These are phyloP conservation scores for Lepidium africanum DNA, from an alignment of 345 rosid species.

Conservation along the genomic window DNA sequence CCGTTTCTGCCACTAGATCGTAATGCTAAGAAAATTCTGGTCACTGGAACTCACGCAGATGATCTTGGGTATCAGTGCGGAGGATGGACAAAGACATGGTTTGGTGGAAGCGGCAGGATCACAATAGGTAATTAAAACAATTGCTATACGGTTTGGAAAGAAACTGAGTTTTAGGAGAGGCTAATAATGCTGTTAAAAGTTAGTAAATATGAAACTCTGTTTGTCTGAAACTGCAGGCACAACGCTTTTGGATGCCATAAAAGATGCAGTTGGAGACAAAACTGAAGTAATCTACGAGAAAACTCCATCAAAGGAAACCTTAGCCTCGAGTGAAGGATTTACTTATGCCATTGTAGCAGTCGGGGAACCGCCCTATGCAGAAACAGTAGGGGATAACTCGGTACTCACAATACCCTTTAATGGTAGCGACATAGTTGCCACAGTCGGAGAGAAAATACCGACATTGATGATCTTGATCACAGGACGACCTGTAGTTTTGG, in stretches of 20 bases:
- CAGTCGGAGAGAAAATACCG: slow-evolving; percentile 57
- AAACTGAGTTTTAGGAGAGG: background rate
- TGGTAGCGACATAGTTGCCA: slow-evolving; percentile 41
- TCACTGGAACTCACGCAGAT: slow-evolving; percentile 74
- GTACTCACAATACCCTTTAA: slow-evolving; percentile 54
- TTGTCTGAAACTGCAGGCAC: slow-evolving; percentile 40
- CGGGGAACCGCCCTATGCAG: slow-evolving; percentile 84
- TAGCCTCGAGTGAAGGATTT: slow-evolving; percentile 36
- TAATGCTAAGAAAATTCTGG: slow-evolving; percentile 59
- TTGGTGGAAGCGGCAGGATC: slow-evolving; percentile 66
- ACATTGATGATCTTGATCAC: slow-evolving; percentile 58
- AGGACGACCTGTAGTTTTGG: slow-evolving; percentile 67
- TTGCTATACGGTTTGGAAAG: background rate
- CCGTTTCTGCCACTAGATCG: slow-evolving; percentile 64
- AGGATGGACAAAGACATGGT: slow-evolving; percentile 79
- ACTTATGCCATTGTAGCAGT: slow-evolving; percentile 73
- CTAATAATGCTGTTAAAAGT: background rate
- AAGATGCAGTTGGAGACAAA: slow-evolving; percentile 51
- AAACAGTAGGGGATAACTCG: slow-evolving; percentile 44
- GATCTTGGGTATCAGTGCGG: slow-evolving; percentile 92
- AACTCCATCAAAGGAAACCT: slow-evolving; percentile 47
- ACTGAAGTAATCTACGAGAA: slow-evolving; percentile 64
- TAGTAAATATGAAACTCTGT: background rate
- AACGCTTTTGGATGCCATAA: slow-evolving; percentile 72
- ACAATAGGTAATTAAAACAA: slow-evolving; percentile 49